Percentiles rank a stretch among this genome's conserved stretches.
These are phyloP conservation scores for Rhytidhysteron rufulum DNA, from an alignment of 2,329 filamentous ascomycete genomes.

Conservation along the genomic window DNA sequence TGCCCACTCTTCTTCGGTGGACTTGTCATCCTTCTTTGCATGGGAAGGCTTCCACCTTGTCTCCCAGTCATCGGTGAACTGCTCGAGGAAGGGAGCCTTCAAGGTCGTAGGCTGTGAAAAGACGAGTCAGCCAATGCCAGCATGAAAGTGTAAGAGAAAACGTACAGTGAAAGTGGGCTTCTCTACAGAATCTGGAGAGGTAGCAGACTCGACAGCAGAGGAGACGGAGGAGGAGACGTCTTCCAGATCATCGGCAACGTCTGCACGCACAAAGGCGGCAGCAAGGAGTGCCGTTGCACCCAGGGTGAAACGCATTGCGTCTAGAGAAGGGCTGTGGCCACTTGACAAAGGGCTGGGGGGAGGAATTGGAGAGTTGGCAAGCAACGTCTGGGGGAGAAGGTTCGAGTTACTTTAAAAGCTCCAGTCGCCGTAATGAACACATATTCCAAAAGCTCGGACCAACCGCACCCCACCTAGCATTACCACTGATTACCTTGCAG, in stretches of 20 bases:
- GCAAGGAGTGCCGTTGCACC: slow-evolving; percentile 67
- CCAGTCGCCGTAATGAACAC: too few relatives aligned
- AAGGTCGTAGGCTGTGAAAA: slow-evolving; percentile 75
- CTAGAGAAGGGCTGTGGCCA: too few relatives aligned
- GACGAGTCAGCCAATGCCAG: too few relatives aligned
- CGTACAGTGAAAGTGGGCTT: slow-evolving; percentile 86
- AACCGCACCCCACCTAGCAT: too few relatives aligned
- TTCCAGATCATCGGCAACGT: slow-evolving; percentile 65
- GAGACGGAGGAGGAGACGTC: slow-evolving; percentile 45
- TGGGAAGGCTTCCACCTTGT: slow-evolving; percentile 89
- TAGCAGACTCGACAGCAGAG: slow-evolving; percentile 48
- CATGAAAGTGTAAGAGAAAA: slow-evolving; percentile 21
- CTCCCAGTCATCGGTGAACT: slow-evolving; percentile 97
- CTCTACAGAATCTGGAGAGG: slow-evolving; percentile 58
- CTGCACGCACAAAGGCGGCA: slow-evolving; percentile 69
- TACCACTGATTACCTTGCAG: too few relatives aligned
- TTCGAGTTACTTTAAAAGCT: too few relatives aligned
- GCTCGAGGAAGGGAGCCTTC: slow-evolving; percentile 94
- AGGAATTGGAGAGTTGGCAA: too few relatives aligned
- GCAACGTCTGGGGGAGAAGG: too few relatives aligned
- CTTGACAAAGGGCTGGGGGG: too few relatives aligned
- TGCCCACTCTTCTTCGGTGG: slow-evolving; percentile 83
- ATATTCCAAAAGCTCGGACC: too few relatives aligned
- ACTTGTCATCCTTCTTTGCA: slow-evolving; percentile 87
- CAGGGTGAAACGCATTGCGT: slow-evolving; percentile 59